Conservation (phyloP, 2,329 filamentous ascomycete genomes). For the Coccinonectria pachysandricola region DNA sequence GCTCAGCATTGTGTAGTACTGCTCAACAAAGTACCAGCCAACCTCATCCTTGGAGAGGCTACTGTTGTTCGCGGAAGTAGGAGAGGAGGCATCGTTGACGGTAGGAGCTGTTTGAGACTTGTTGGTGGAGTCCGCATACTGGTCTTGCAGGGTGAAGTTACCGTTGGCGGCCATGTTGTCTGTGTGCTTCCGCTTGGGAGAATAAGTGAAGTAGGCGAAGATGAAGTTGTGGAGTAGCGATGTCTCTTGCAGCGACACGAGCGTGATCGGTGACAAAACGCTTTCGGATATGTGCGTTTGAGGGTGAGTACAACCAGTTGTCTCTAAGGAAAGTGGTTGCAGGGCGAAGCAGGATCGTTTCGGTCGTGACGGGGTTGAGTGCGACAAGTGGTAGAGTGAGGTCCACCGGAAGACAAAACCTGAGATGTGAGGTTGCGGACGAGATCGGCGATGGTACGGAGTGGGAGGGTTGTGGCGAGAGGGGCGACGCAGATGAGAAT, state of each 20-base stretch:
- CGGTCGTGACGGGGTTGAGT: too few relatives aligned
- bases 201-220: constrained; percentile 7
- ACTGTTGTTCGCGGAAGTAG: constrained; percentile 27
- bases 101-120: constrained; percentile 27
- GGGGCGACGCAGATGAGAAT: constrained; percentile 5
- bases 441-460: too few relatives aligned
- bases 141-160: constrained; percentile 36
- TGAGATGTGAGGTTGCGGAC: too few relatives aligned
- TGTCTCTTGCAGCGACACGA: too few relatives aligned
- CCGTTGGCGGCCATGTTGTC: constrained; percentile 48
- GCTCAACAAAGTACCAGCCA: constrained; percentile 98
- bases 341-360: too few relatives aligned
- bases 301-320: too few relatives aligned
- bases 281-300: too few relatives aligned
- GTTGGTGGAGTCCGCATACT: constrained; percentile 29
- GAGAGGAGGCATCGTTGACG: constrained; percentile 23
- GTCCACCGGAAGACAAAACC: too few relatives aligned
- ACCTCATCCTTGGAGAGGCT: constrained; percentile 79
- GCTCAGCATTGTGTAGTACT: constrained; percentile 97
- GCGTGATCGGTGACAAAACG: too few relatives aligned
- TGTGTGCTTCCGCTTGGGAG: constrained; percentile 12
- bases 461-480: too few relatives aligned
- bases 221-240: constrained; percentile 5
- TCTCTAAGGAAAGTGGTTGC: too few relatives aligned
- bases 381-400: too few relatives aligned